Conservation (phyloP, 164 flowering plant species). For the Nymphaea colorata region DNA sequence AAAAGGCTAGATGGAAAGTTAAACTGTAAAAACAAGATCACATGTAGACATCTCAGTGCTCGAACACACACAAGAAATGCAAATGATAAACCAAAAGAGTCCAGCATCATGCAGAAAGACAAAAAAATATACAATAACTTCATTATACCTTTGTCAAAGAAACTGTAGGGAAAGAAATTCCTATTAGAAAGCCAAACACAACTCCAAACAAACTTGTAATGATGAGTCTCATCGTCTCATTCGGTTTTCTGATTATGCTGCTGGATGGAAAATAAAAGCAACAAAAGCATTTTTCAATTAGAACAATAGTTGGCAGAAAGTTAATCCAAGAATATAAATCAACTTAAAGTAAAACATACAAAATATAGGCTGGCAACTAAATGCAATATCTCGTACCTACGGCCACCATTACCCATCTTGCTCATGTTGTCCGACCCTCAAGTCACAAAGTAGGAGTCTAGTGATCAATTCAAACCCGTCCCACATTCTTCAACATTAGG, state of each 20-base stretch:
- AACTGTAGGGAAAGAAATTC: constrained; percentile 66
- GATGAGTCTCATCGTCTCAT: constrained; percentile 49
- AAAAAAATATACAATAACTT: background rate
- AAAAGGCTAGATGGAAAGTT: constrained; percentile 47
- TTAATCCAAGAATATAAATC: background rate
- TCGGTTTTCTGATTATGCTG: constrained; percentile 39
- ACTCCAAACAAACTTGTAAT: constrained; percentile 61
- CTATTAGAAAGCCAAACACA: constrained; percentile 69
- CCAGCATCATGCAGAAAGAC: background rate
- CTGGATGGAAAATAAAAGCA: constrained; percentile 23
- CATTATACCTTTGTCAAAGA: constrained; percentile 47
- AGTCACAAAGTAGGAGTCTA: background rate
- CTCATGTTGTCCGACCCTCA: background rate
- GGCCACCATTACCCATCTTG: background rate
- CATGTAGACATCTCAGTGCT: background rate
- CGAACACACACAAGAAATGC: background rate
- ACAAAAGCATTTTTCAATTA: background rate
- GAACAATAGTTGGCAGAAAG: too few species aligned
- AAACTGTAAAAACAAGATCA: constrained; percentile 36
- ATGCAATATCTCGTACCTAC: background rate
- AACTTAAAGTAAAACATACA: background rate
- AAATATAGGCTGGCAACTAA: background rate
- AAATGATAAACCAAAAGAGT: background rate
- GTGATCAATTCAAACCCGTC: background rate
- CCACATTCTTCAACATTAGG: background rate